A percentile compares a stretch with the other conserved stretches of the same genome.
Conservation (phyloP, 768 basidiomycete genomes). For the Suillus weaverae region DNA sequence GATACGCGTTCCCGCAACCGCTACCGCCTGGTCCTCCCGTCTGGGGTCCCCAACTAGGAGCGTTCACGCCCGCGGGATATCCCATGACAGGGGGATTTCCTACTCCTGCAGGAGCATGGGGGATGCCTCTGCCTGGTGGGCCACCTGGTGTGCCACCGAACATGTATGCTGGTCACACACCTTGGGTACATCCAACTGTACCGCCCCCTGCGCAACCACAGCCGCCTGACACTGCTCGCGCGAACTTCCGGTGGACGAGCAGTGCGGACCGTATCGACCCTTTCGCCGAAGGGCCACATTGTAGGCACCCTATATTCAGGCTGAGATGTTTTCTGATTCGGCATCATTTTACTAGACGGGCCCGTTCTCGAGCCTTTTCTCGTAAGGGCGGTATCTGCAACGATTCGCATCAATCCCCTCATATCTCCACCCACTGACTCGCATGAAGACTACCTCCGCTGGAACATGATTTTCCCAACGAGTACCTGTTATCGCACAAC, state of each 20-base stretch:
- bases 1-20: conserved; percentile 31
- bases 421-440: conserved; percentile 47
- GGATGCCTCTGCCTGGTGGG: conserved; percentile 14
- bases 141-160: conserved; percentile 25
- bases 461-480: conserved; percentile 74
- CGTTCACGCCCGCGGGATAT: background rate
- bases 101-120: conserved; percentile 30
- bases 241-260: conserved; percentile 30
- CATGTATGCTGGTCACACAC: conserved; percentile 24
- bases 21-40: conserved; percentile 28
- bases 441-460: conserved; percentile 54
- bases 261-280: conserved; percentile 33
- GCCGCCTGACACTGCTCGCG: conserved; percentile 24
- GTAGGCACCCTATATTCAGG: conserved; percentile 29
- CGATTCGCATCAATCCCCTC: conserved; percentile 59
- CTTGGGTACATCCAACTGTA: conserved; percentile 26
- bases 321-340: conserved; percentile 13
- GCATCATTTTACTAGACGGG: conserved; percentile 46
- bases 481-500: conserved; percentile 60
- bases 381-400: conserved; percentile 47
- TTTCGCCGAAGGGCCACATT: conserved; percentile 43
- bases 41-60: conserved; percentile 20
- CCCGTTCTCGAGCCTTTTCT: conserved; percentile 69
- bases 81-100: conserved; percentile 6
- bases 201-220: conserved; percentile 22